These are phyloP conservation scores for Physocladia obscura DNA, from an alignment of 192 early-diverging fungal genomes.

Conservation along the genomic window DNA sequence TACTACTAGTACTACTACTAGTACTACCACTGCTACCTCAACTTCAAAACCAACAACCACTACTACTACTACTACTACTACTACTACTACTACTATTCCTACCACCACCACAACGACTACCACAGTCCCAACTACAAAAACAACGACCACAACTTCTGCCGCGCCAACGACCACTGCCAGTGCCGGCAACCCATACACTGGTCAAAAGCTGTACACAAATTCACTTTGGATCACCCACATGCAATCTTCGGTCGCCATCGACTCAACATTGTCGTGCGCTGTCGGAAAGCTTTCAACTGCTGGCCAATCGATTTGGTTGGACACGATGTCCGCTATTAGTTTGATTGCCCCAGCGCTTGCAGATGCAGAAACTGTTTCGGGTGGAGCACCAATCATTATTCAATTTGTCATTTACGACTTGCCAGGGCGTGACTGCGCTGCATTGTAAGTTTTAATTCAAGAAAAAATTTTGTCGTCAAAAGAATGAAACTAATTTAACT, in stretches of 20 bases:
- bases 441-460: slow-evolving; percentile 3
- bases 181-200: neutral
- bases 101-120: neutral
- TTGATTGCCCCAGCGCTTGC: slow-evolving; percentile 1
- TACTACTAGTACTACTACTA: neutral
- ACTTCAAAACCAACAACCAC: neutral
- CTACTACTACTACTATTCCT: neutral
- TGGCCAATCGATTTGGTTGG: neutral
- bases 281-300: neutral
- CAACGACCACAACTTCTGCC: neutral
- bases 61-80: neutral
- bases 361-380: slow-evolving; percentile 13
- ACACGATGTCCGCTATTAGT: neutral
- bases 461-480: too few species aligned
- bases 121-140: neutral
- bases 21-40: neutral
- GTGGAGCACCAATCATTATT: slow-evolving; percentile 14
- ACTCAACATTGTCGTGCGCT: neutral
- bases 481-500: too few species aligned
- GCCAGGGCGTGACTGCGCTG: slow-evolving; percentile 49
- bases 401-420: slow-evolving; percentile 53
- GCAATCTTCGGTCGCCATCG: neutral
- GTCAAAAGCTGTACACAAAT: neutral
- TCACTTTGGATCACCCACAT: neutral
- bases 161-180: neutral